phyloP scores from a whole-genome alignment of 345 rosid species.

The Brassica carinata region DNA sequence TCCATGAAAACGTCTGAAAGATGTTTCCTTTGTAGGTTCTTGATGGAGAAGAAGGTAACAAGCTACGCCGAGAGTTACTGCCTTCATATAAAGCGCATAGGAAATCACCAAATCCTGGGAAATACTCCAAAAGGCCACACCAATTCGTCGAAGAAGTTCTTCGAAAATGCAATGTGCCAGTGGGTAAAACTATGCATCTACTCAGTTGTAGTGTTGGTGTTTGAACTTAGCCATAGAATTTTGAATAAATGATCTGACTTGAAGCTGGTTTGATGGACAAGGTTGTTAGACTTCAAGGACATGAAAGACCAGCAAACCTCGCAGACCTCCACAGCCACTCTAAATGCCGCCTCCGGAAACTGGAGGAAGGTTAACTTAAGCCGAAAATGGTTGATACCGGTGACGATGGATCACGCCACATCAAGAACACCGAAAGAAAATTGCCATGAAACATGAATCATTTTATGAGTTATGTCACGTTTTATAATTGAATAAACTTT shows the following conservation, averaged over 20 bases:
- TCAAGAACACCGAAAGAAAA: no score
- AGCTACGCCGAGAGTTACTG: conserved; percentile 64
- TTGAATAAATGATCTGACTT: conserved; percentile 17
- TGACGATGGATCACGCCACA: no score
- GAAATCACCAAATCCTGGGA: conserved; percentile 46
- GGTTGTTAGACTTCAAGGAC: conserved; percentile 75
- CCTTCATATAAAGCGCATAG: conserved; percentile 92
- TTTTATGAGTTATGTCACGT: no score
- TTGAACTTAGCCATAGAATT: conserved; percentile 1
- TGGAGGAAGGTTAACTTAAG: no score
- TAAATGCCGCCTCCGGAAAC: no score
- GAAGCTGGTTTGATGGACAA: conserved; percentile 34
- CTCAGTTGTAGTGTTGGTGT: background rate
- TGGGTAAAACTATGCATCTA: conserved; percentile 43
- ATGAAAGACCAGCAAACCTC: conserved; percentile 38
- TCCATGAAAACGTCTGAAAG: conserved; percentile 12
- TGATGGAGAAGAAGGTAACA: conserved; percentile 78
- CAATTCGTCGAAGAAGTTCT: conserved; percentile 62
- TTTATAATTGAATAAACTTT: no score
- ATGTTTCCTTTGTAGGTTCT: conserved; percentile 57
- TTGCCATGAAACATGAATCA: no score
- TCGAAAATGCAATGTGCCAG: conserved; percentile 80
- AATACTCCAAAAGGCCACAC: conserved; percentile 48
- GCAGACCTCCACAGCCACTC: no score
- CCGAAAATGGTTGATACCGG: no score